These are phyloP conservation scores for Musa troglodytarum DNA, from an alignment of 176 grass and related monocot genomes.

Conservation along the genomic window DNA sequence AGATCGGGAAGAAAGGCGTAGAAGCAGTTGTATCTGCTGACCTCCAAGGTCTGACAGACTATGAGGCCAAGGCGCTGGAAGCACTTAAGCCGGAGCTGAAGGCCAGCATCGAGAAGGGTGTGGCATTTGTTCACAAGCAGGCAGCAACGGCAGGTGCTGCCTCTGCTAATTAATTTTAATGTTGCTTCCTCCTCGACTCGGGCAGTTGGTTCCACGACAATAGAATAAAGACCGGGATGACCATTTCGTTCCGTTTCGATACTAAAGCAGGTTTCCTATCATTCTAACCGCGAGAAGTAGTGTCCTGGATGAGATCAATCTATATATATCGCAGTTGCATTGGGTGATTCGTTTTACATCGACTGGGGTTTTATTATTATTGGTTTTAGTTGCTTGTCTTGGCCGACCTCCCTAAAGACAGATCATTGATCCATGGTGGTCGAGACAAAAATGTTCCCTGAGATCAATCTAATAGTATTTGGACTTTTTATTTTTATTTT, in stretches of 20 bases:
- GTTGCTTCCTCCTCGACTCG: background rate
- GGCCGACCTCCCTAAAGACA: too few species aligned
- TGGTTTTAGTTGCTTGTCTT: too few species aligned
- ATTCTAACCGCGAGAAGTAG: background rate
- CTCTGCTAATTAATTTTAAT: background rate
- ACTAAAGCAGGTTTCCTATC: background rate
- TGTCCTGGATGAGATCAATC: background rate
- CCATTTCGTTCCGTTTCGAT: background rate
- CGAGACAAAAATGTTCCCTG: too few species aligned
- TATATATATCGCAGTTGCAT: too few species aligned
- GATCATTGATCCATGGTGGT: too few species aligned
- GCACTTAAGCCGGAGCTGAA: background rate
- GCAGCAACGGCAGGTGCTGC: background rate
- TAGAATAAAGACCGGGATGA: background rate
- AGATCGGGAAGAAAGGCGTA: conserved; percentile 2
- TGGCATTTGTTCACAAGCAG: conserved; percentile 1
- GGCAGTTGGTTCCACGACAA: background rate
- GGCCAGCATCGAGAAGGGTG: conserved; percentile 8
- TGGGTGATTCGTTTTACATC: too few species aligned
- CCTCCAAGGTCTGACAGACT: background rate
- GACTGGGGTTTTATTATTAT: too few species aligned
- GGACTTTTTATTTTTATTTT: too few species aligned
- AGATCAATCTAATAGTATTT: too few species aligned
- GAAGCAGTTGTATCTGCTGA: background rate
- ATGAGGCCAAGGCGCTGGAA: background rate